Percentiles rank a stretch among this genome's conserved stretches.
Evolutionary conservation across 768 basidiomycete genomes (phyloP).

Genomic region (Hebeloma cylindrosporum): DNA sequence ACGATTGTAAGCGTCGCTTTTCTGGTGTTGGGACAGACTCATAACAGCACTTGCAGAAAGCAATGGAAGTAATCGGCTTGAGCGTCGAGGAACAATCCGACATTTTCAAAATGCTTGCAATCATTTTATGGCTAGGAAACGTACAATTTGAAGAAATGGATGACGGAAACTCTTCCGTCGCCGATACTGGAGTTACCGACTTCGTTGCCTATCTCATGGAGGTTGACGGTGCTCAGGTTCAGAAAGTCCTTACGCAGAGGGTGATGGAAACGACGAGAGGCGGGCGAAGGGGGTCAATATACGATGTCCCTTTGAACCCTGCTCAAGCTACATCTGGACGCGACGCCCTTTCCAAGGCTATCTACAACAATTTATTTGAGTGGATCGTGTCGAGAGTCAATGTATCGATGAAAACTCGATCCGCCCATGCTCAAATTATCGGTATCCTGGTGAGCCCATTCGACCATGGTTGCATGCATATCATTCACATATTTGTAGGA

Average conservation of each 20-base stretch:
- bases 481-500: slow-evolving; percentile 51
- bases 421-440: slow-evolving; percentile 74
- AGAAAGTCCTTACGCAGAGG: slow-evolving; percentile 83
- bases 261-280: slow-evolving; percentile 93
- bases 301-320: slow-evolving; percentile 93
- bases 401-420: slow-evolving; percentile 90
- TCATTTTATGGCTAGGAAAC: slow-evolving; percentile 95
- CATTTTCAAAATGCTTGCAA: slow-evolving; percentile 91
- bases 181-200: slow-evolving; percentile 87
- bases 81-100: slow-evolving; percentile 80
- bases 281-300: slow-evolving; percentile 92
- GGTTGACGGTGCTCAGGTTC: slow-evolving; percentile 71
- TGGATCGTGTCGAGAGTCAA: slow-evolving; percentile 99
- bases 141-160: slow-evolving; percentile 87
- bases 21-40: neutral
- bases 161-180: slow-evolving; percentile 81
- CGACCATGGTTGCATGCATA: neutral
- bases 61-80: slow-evolving; percentile 94
- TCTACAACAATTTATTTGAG: slow-evolving; percentile 98
- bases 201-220: slow-evolving; percentile 96
- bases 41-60: slow-evolving; percentile 52
- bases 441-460: slow-evolving; percentile 74
- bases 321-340: slow-evolving; percentile 86
- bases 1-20: slow-evolving; percentile 64
- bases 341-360: slow-evolving; percentile 91